phyloP scores from a whole-genome alignment of 2,329 filamentous ascomycete species.

The Phialemoniopsis sp. region DNA sequence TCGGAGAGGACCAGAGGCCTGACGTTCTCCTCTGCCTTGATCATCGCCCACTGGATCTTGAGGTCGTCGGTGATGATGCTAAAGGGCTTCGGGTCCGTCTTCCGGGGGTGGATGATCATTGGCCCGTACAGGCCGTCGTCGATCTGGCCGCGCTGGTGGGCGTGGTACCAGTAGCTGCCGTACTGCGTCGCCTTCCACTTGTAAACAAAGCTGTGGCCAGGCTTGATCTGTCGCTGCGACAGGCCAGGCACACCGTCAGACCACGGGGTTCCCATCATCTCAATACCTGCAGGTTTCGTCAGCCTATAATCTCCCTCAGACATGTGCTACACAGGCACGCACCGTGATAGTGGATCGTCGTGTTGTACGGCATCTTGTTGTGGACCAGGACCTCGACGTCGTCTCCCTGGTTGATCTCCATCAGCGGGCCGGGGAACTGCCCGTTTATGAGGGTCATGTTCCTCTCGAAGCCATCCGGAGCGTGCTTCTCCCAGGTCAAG shows the following conservation, averaged over 20 bases:
- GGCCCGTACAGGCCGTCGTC: slow-evolving; percentile 57
- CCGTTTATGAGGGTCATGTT: slow-evolving; percentile 52
- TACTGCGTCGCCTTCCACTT: slow-evolving; percentile 51
- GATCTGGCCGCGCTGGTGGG: slow-evolving; percentile 50
- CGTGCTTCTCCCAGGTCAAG: slow-evolving; percentile 29
- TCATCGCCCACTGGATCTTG: slow-evolving; percentile 35
- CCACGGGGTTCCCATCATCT: slow-evolving; percentile 50
- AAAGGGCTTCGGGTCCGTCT: slow-evolving; percentile 37
- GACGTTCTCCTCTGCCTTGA: slow-evolving; percentile 40
- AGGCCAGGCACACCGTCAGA: slow-evolving; percentile 57
- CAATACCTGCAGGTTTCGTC: slow-evolving; percentile 27
- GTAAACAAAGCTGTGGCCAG: slow-evolving; percentile 45
- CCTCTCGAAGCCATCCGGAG: slow-evolving; percentile 38
- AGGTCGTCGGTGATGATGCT: slow-evolving; percentile 37
- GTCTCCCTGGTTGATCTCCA: slow-evolving; percentile 50
- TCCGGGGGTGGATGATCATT: slow-evolving; percentile 41
- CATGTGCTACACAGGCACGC: slow-evolving; percentile 2
- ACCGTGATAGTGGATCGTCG: slow-evolving; percentile 48
- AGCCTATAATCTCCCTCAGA: neutral
- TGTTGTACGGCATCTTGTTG: slow-evolving; percentile 42
- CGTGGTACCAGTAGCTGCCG: slow-evolving; percentile 60
- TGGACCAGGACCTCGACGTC: slow-evolving; percentile 36
- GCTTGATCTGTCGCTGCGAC: slow-evolving; percentile 45
- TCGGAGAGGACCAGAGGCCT: slow-evolving; percentile 51
- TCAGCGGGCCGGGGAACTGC: slow-evolving; percentile 56